phyloP scores from a whole-genome alignment of 306 rosid genomes.

The Citrullus amarus region DNA sequence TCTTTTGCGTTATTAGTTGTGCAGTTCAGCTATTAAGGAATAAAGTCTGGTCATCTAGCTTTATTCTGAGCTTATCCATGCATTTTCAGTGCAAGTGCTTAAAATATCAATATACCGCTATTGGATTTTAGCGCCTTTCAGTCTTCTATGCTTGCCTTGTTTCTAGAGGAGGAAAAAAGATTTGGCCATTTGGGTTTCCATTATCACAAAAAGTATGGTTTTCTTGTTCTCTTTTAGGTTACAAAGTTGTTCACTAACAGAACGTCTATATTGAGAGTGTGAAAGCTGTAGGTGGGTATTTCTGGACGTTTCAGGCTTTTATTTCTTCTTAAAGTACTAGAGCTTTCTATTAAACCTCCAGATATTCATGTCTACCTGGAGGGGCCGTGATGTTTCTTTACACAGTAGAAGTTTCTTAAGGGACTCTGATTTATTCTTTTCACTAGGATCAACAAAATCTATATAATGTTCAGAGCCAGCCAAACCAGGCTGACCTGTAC shows the following conservation, averaged over 20 bases:
- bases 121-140: background rate
- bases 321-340: background rate
- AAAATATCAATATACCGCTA: background rate
- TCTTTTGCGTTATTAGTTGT: background rate
- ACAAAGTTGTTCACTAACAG: background rate
- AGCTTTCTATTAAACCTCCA: background rate
- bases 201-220: background rate
- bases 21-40: background rate
- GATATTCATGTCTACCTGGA: background rate
- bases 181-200: background rate
- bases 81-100: background rate
- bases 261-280: background rate
- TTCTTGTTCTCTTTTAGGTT: background rate
- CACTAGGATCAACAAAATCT: background rate
- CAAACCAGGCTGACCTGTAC: background rate
- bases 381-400: background rate
- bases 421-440: background rate
- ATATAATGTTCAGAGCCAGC: background rate
- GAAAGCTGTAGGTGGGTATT: background rate
- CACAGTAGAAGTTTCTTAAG: background rate
- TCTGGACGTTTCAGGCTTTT: background rate
- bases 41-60: background rate
- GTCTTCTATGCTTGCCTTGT: background rate
- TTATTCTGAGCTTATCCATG: background rate
- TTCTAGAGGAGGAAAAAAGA: background rate